A percentile compares a stretch with the other conserved stretches of the same genome.
phyloP scores from a whole-genome alignment of 208 protist species.

The Trypanosoma cruzi region DNA sequence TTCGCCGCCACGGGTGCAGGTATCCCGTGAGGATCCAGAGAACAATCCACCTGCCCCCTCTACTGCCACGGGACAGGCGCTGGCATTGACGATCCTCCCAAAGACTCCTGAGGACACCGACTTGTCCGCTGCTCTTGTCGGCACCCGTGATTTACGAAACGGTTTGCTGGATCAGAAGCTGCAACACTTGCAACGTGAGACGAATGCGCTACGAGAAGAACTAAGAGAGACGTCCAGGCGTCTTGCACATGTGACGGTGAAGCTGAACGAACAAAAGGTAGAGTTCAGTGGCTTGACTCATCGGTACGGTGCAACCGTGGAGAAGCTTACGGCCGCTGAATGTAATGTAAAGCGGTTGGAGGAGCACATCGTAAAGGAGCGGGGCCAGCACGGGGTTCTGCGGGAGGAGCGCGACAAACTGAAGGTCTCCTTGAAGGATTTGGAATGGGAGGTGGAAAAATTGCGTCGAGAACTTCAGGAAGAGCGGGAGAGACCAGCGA shows the following conservation, averaged over 20 bases:
- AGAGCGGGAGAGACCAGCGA: slow-evolving; percentile 39
- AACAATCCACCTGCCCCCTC: not conserved
- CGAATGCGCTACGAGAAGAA: slow-evolving; percentile 47
- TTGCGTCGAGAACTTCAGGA: slow-evolving; percentile 49
- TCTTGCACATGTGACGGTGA: slow-evolving; percentile 35
- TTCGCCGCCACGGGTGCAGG: not conserved
- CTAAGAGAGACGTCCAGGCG: slow-evolving; percentile 42
- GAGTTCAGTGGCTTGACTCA: slow-evolving; percentile 65
- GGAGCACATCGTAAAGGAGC: slow-evolving; percentile 67
- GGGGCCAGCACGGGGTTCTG: slow-evolving; percentile 24
- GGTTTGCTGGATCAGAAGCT: slow-evolving; percentile 66
- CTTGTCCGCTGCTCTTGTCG: slow-evolving; percentile 4
- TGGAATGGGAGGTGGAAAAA: slow-evolving; percentile 37
- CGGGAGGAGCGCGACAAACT: slow-evolving; percentile 52
- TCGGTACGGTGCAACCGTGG: slow-evolving; percentile 52
- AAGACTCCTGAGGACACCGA: slow-evolving; percentile 1
- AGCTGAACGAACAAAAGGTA: slow-evolving; percentile 65
- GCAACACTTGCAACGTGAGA: slow-evolving; percentile 52
- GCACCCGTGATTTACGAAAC: slow-evolving; percentile 55
- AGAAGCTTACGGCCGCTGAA: slow-evolving; percentile 67
- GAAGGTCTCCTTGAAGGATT: slow-evolving; percentile 35
- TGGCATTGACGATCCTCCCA: not conserved
- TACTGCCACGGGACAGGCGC: not conserved
- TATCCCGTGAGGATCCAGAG: not conserved
- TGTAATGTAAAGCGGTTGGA: slow-evolving; percentile 47